Evolutionary conservation across 345 rosid species (phyloP), one percentile per base, ranked within the genome.

Genomic region (Acer campestre): DNA sequence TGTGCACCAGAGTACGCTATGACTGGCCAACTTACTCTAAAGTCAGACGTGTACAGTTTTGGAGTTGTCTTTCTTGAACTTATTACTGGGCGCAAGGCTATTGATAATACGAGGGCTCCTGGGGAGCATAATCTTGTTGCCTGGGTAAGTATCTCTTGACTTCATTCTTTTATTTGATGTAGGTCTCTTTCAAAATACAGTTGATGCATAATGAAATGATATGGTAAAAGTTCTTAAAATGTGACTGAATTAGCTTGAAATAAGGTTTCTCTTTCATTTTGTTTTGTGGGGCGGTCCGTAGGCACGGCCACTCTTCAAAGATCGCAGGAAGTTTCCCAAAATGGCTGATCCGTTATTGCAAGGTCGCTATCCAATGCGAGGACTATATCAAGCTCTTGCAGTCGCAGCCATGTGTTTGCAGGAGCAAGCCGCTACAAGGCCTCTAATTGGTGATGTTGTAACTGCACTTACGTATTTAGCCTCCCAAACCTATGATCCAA

Each of bases 1-100:
- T 95, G 99, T 88, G 99, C 99, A 42, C 99, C 99, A 0, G 99
- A 95, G 78, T 95, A 95, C 76, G 99, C 99, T 29, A 96, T 96
- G 99, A 96, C 99, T 0, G 99, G 99, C 38, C 99, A 96, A 56
- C 97, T 96, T 42, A 96, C 99, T 48, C 76, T 96, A 20, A 96
- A 96, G 77, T 96, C 98, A 2, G 99, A 96, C 87, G 98, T 94
- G 61, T 96, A 96, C 73, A 94, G 98, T 82, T 96, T 96, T 82
- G 98, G 99, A 70, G 99, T 96, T 67, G 99, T 96, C 79, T 92
- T 96, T 88, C 90, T 96, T 58, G 99, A 96, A 80, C 92, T 96
- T 63, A 96, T 96, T 75, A 96, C 98, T 0, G 99, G 99, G 64
- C 92, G 99, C 75, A 96, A 94, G 86, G 99, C 99, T 2, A 96